These are phyloP conservation scores for Neocucurbitaria cava DNA, from an alignment of 2,329 filamentous ascomycete genomes.

Conservation along the genomic window DNA sequence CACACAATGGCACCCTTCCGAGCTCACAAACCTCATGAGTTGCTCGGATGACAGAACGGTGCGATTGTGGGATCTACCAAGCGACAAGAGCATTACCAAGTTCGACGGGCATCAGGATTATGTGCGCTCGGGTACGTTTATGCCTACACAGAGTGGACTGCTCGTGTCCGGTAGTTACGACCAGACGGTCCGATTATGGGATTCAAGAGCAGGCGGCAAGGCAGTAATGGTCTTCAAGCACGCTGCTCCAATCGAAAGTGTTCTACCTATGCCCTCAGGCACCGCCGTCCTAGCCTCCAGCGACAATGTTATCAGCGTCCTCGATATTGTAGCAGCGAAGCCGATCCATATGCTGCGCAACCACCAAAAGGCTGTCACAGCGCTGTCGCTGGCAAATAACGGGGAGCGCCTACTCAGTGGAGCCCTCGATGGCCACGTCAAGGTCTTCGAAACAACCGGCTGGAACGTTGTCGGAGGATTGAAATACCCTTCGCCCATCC, in stretches of 20 bases:
- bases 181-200: conserved; percentile 91
- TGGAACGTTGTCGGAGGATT: conserved; percentile 97
- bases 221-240: conserved; percentile 93
- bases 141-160: conserved; percentile 75
- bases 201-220: conserved; percentile 73
- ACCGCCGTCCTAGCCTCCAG: conserved; percentile 86
- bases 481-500: conserved; percentile 91
- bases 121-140: conserved; percentile 84
- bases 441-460: conserved; percentile 89
- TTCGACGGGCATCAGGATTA: conserved; percentile 93
- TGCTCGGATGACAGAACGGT: conserved; percentile 93
- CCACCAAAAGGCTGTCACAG: conserved; percentile 97
- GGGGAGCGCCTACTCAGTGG: conserved; percentile 84
- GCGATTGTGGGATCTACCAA: conserved; percentile 90
- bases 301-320: conserved; percentile 85
- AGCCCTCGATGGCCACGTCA: conserved; percentile 93
- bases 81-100: conserved; percentile 74
- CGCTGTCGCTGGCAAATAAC: conserved; percentile 80
- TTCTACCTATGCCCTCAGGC: conserved; percentile 86
- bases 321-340: conserved; percentile 90
- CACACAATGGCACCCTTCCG: conserved; percentile 88
- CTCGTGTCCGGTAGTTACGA: conserved; percentile 94
- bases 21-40: conserved; percentile 85
- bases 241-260: conserved; percentile 82
- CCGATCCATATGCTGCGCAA: conserved; percentile 87